Evolutionary conservation across 1,284 basidiomycete genomes (phyloP).

Genomic region (Cryptococcus sp.): DNA sequence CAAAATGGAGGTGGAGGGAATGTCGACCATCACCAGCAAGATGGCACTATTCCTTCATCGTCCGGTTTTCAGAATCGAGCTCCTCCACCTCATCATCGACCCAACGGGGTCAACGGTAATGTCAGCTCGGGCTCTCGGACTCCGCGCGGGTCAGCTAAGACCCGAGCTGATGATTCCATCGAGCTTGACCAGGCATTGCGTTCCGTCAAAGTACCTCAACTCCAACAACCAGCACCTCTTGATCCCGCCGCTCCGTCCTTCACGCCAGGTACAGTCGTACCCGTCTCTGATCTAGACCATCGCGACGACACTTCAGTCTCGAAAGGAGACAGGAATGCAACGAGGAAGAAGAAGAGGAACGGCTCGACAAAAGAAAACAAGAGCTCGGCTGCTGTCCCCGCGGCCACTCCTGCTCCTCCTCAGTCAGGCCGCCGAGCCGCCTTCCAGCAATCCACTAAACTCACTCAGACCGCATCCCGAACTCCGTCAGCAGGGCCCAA

Average conservation of each 20-base stretch:
- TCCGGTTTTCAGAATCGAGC: too few relatives aligned
- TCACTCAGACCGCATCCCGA: constrained; percentile 23
- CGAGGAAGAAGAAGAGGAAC: not conserved
- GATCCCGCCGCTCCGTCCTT: constrained; percentile 17
- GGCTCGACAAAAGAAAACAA: not conserved
- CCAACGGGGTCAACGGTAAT: too few relatives aligned
- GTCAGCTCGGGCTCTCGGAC: too few relatives aligned
- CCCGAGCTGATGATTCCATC: too few relatives aligned
- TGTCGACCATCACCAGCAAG: not conserved
- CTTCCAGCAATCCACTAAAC: constrained; percentile 36
- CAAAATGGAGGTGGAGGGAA: too few relatives aligned
- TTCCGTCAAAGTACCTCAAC: constrained; percentile 12
- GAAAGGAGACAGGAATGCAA: not conserved
- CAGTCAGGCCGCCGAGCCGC: constrained; percentile 34
- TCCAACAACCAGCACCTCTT: constrained; percentile 8
- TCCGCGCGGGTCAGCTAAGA: too few relatives aligned
- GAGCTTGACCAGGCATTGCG: not conserved
- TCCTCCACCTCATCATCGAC: too few relatives aligned
- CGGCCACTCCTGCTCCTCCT: constrained; percentile 4
- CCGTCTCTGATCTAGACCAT: constrained; percentile 9
- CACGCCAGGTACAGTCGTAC: constrained; percentile 14
- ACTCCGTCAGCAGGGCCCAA: constrained; percentile 4
- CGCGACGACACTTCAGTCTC: not conserved
- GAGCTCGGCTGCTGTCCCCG: constrained; percentile 11
- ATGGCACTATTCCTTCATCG: too few relatives aligned